Conservation (phyloP, 1,139 yeast genomes). For the Saccharomyces hybrid region DNA sequence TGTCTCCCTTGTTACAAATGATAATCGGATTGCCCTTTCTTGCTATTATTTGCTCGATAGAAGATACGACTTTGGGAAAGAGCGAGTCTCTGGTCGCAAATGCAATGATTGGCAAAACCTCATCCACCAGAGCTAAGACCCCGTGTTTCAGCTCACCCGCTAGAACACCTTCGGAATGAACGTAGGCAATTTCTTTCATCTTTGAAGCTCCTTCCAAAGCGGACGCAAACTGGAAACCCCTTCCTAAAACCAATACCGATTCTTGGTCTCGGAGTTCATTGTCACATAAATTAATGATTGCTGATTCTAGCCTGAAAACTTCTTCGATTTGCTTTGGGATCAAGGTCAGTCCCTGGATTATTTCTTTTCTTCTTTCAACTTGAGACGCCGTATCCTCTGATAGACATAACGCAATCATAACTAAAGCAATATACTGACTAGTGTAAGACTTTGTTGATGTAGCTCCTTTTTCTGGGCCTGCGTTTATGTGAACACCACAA, state of each 20-base stretch:
- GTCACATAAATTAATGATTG: slow-evolving; percentile 70
- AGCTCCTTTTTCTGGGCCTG: slow-evolving; percentile 99
- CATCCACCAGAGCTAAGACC: slow-evolving; percentile 92
- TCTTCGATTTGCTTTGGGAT: slow-evolving; percentile 81
- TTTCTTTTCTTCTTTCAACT: slow-evolving; percentile 68
- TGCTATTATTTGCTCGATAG: slow-evolving; percentile 93
- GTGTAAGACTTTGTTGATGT: slow-evolving; percentile 99
- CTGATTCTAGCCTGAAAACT: slow-evolving; percentile 65
- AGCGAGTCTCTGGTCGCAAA: slow-evolving; percentile 96
- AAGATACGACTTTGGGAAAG: slow-evolving; percentile 92
- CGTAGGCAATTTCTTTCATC: slow-evolving; percentile 95
- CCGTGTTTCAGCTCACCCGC: slow-evolving; percentile 99
- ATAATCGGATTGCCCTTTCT: slow-evolving; percentile 96
- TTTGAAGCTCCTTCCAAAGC: slow-evolving; percentile 97
- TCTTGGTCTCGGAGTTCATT: slow-evolving; percentile 68
- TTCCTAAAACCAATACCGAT: slow-evolving; percentile 83
- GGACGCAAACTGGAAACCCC: slow-evolving; percentile 96
- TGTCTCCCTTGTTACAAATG: slow-evolving; percentile 84
- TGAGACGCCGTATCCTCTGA: slow-evolving; percentile 85
- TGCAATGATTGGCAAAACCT: slow-evolving; percentile 84
- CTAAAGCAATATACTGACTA: slow-evolving; percentile 93
- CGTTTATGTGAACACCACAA: slow-evolving; percentile 98
- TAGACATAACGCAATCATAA: slow-evolving; percentile 89
- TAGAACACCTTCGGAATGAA: slow-evolving; percentile 98
- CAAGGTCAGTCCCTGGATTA: slow-evolving; percentile 74